A percentile compares a stretch with the other conserved stretches of the same genome.
Conservation (phyloP, 805 yeast genomes). For the Lachancea mirantina region DNA sequence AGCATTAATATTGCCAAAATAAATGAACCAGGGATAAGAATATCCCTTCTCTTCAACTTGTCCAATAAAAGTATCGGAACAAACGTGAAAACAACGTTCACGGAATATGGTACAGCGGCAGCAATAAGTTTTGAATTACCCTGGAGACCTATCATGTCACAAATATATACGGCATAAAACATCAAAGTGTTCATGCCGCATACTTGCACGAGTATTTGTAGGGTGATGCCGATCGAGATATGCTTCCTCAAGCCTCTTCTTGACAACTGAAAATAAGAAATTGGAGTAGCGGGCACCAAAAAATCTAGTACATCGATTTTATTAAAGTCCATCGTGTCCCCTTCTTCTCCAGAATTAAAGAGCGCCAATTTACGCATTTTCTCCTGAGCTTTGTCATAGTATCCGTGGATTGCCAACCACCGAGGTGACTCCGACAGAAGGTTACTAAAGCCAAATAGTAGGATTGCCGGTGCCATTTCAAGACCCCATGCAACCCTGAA, state of each 20-base stretch:
- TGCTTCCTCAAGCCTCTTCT: conserved; percentile 29
- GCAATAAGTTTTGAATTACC: conserved; percentile 30
- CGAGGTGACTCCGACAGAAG: conserved; percentile 54
- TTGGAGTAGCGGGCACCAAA: conserved; percentile 15
- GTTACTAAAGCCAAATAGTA: conserved; percentile 35
- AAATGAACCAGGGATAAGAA: conserved; percentile 37
- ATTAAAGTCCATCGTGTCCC: neutral
- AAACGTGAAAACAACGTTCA: conserved; percentile 36
- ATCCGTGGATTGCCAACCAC: conserved; percentile 38
- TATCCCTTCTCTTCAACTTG: conserved; percentile 40
- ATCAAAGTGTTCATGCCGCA: conserved; percentile 39
- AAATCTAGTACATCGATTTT: conserved; percentile 22
- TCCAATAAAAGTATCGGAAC: conserved; percentile 41
- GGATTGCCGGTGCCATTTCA: conserved; percentile 44
- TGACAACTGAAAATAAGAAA: conserved; percentile 26
- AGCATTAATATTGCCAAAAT: conserved; percentile 33
- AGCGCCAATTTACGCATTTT: conserved; percentile 10
- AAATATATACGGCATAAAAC: conserved; percentile 40
- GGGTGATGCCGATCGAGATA: conserved; percentile 32
- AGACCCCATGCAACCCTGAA: conserved; percentile 63
- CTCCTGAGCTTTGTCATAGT: conserved; percentile 34
- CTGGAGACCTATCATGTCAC: conserved; percentile 41
- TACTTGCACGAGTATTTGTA: conserved; percentile 40
- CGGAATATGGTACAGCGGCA: conserved; percentile 36
- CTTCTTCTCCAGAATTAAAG: neutral